Evolutionary conservation across 2,329 filamentous ascomycete species (phyloP).

Genomic region (Thielaviopsis euricoi): DNA sequence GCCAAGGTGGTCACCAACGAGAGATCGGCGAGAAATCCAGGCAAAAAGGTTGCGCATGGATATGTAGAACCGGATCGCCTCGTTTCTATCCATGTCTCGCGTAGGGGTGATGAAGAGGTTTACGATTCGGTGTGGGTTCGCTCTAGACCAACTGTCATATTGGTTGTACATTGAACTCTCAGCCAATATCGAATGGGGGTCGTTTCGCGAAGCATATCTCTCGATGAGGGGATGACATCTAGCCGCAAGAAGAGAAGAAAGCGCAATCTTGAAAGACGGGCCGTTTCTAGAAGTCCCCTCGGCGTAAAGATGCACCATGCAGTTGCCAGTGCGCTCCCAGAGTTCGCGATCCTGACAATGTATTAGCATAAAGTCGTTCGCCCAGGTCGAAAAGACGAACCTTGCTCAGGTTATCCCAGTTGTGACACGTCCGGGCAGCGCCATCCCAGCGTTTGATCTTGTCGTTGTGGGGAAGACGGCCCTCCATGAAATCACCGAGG

Average conservation of each 20-base stretch:
- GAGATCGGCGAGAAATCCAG: constrained; percentile 45
- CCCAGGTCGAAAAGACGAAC: constrained; percentile 17
- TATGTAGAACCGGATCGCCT: constrained; percentile 46
- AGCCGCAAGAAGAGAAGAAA: constrained; percentile 37
- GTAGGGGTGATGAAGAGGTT: constrained; percentile 60
- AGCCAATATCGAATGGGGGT: constrained; percentile 1
- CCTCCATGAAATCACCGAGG: constrained; percentile 18
- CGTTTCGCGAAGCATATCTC: constrained; percentile 20
- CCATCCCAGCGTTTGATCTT: constrained; percentile 36
- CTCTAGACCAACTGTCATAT: constrained; percentile 19
- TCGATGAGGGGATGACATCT: constrained; percentile 45
- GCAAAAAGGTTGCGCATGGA: constrained; percentile 63
- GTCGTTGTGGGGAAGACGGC: constrained; percentile 14
- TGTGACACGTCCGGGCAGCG: constrained; percentile 23
- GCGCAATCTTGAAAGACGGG: constrained; percentile 50
- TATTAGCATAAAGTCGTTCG: background rate
- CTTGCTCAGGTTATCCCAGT: constrained; percentile 32
- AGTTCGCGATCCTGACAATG: constrained; percentile 52
- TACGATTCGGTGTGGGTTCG: constrained; percentile 20
- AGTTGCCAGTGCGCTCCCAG: constrained; percentile 52
- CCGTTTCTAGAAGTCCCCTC: constrained; percentile 46
- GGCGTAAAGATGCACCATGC: constrained; percentile 52
- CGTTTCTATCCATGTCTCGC: constrained; percentile 30
- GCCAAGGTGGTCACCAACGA: constrained; percentile 54
- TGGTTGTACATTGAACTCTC: constrained; percentile 14